Base-by-base conservation (phyloP, 306 rosid genomes). In the Vigna angularis region DNA sequence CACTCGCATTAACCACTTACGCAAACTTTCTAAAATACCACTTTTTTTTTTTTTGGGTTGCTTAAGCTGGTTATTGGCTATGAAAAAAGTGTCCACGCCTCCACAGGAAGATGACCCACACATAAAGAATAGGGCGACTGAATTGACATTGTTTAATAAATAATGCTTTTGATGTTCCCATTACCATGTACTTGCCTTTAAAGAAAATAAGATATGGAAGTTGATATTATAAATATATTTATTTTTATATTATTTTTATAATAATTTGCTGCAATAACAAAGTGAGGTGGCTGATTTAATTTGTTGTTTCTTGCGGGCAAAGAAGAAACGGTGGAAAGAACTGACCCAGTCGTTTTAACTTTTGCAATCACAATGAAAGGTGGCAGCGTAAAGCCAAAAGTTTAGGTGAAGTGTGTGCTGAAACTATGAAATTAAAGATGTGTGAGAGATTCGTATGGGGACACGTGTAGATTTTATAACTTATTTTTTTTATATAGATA, bases 301-400 rank as follows among this genome's bases (percentile, higher is more conserved):
- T 65, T 73, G 68, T 53, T 48, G 66, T 88, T 84, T 82, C 84
- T 82, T 77, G 84, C 5, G 70, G 83, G 77, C 76, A 82, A 84
- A 82, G 81, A 77, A 79, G 51, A 65, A 66, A 42, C 76, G 5
- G 36, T 63, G 11, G 57, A 75, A 59, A 26, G 5, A 26, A 76
- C 48, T 2, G 34, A 45, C 76, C 6, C 30, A 7, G 75, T 82
- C 73, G 61, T 85, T 87, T 82, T 64, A 68, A 53, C 76, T 80
- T 67, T 66, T 76, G 58, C 68, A 72, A 28, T 81, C 84, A 75
- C 62, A 71, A 58, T 58, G 64, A 77, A 61, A 73, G 73, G 82
- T 75, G 77, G 84, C 73, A 64, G 64, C 80, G 50, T 62, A 86
- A 85, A 89, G 94, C 91, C 86, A 89, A 83, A 83, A 79, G 80